Evolutionary conservation across 2,329 filamentous ascomycete species (phyloP).

Genomic region (Pseudogymnoascus sp.): DNA sequence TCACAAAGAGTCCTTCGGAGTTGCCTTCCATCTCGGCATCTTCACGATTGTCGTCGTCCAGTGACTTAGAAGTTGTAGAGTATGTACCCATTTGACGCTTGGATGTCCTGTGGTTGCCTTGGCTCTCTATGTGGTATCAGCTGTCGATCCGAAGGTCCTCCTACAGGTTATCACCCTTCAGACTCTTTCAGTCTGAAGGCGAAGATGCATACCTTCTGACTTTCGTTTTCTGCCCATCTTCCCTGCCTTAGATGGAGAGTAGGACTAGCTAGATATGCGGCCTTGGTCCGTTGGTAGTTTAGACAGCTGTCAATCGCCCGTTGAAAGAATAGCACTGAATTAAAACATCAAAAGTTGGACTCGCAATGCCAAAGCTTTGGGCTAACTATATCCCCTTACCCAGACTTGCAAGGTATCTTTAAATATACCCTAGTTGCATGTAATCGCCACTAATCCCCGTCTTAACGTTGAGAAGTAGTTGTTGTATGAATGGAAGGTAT

Average conservation of each 20-base stretch:
- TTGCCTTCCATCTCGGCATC: not conserved
- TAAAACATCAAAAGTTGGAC: not conserved
- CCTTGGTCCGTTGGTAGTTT: not conserved
- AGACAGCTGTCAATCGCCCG: not conserved
- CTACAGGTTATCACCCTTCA: not conserved
- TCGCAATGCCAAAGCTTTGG: not conserved
- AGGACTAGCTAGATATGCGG: not conserved
- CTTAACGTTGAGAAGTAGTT: not conserved
- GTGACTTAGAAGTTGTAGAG: not conserved
- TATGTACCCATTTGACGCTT: not conserved
- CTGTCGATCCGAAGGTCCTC: not conserved
- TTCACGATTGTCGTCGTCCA: not conserved
- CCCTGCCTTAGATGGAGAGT: not conserved
- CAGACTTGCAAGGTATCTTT: not conserved
- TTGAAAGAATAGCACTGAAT: not conserved
- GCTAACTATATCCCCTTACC: not conserved
- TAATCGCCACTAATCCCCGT: not conserved
- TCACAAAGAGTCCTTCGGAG: not conserved
- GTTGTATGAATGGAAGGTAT: not conserved
- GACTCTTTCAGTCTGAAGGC: not conserved
- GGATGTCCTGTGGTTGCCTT: not conserved
- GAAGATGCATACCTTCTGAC: not conserved
- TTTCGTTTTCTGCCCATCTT: not conserved
- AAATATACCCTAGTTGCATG: not conserved
- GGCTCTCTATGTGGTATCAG: not conserved